phyloP scores from a whole-genome alignment of 306 rosid species.

The Vigna trinervia region DNA sequence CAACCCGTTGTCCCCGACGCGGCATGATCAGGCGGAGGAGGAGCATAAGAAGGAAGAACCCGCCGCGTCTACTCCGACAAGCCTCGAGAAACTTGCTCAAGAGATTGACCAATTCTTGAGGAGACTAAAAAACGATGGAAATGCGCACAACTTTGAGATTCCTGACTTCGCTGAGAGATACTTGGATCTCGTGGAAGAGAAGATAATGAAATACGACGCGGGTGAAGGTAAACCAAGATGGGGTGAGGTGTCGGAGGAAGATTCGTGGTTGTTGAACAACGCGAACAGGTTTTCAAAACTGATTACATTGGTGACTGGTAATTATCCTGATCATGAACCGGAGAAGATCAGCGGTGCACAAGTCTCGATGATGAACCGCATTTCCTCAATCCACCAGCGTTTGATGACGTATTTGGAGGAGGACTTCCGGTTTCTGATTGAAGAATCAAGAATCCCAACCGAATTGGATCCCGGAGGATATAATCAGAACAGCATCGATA shows the following conservation, averaged over 20 bases:
- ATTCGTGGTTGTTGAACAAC: constrained; percentile 52
- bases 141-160: constrained; percentile 37
- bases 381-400: constrained; percentile 57
- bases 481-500: not conserved
- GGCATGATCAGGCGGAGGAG: not conserved
- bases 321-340: not conserved
- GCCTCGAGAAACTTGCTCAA: constrained; percentile 44
- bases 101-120: constrained; percentile 52
- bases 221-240: constrained; percentile 49
- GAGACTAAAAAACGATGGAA: not conserved
- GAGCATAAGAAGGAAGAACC: constrained; percentile 32
- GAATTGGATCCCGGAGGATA: constrained; percentile 41
- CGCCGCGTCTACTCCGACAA: constrained; percentile 30
- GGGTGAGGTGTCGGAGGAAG: constrained; percentile 49
- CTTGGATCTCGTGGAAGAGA: constrained; percentile 59
- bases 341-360: constrained; percentile 4
- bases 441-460: constrained; percentile 46
- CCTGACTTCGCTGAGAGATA: constrained; percentile 52
- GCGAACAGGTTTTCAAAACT: constrained; percentile 58
- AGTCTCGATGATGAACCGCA: constrained; percentile 55
- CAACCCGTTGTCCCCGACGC: not conserved
- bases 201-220: constrained; percentile 38
- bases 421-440: constrained; percentile 63
- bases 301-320: not conserved
- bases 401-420: constrained; percentile 70